phyloP scores from a whole-genome alignment of 2,329 filamentous ascomycete species.

The Exophiala dermatitidis region DNA sequence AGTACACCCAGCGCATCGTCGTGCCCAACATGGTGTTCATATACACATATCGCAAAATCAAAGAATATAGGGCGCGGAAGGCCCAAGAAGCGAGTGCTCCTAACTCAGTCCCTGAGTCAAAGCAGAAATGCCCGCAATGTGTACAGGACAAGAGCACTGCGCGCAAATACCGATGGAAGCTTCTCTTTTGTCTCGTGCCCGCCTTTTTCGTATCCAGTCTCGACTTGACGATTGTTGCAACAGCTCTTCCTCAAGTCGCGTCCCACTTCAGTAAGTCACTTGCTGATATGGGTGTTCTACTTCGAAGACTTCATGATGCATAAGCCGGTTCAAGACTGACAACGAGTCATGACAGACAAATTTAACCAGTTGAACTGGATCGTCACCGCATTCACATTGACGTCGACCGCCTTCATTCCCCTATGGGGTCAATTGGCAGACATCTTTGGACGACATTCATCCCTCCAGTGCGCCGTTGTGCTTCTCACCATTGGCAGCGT shows the following conservation, averaged over 20 bases:
- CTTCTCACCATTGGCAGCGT: conserved; percentile 51
- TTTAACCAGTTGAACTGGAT: conserved; percentile 35
- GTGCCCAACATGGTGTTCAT: conserved; percentile 2
- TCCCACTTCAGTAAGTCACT: conserved; percentile 54
- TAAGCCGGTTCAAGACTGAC: conserved; percentile 16
- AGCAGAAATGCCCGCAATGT: conserved; percentile 25
- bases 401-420: conserved; percentile 50
- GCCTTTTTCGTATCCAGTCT: conserved; percentile 58
- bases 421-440: conserved; percentile 46
- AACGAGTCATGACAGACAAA: conserved; percentile 62
- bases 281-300: not conserved
- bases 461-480: conserved; percentile 52
- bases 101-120: not conserved
- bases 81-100: conserved; percentile 9
- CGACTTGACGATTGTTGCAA: conserved; percentile 58
- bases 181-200: conserved; percentile 52
- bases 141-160: conserved; percentile 32
- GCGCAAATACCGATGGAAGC: conserved; percentile 50
- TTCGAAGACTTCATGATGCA: not conserved
- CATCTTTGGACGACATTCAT: conserved; percentile 44
- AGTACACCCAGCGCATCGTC: not conserved
- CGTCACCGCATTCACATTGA: conserved; percentile 61
- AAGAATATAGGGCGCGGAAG: conserved; percentile 12
- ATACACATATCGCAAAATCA: conserved; percentile 17
- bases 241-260: conserved; percentile 56